These are phyloP conservation scores for Aspergillus nidulans DNA, from an alignment of 495 filamentous ascomycete genomes.

Conservation along the genomic window DNA sequence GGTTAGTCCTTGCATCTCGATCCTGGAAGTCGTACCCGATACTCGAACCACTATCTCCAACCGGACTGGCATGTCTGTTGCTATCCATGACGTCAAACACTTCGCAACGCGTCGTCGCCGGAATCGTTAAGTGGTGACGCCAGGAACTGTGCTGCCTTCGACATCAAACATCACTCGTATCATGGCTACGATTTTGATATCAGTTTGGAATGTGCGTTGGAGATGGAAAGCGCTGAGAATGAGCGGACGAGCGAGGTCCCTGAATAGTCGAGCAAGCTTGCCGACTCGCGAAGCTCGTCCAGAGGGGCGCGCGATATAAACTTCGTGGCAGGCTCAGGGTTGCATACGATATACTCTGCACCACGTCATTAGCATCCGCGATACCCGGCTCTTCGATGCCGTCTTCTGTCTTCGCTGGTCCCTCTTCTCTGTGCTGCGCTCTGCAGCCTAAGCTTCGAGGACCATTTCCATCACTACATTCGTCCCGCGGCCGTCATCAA, in stretches of 20 bases:
- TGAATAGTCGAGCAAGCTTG: no score
- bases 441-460: no score
- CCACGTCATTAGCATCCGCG: constrained; percentile 19
- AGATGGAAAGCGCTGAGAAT: no score
- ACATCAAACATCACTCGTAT: background rate
- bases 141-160: background rate
- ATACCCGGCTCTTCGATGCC: background rate
- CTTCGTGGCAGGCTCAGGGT: constrained; percentile 7
- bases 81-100: background rate
- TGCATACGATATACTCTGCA: constrained; percentile 15
- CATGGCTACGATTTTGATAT: no score
- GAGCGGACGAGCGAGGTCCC: no score
- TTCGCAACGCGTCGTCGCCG: background rate
- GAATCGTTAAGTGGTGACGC: background rate
- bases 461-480: no score
- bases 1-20: background rate
- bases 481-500: background rate
- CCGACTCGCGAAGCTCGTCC: background rate
- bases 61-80: background rate
- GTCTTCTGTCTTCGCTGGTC: background rate
- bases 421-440: background rate
- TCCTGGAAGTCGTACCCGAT: background rate
- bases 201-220: no score
- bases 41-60: background rate
- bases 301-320: background rate